Evolutionary conservation across 768 basidiomycete species (phyloP).

Genomic region (Leucosporidium yakuticum): DNA sequence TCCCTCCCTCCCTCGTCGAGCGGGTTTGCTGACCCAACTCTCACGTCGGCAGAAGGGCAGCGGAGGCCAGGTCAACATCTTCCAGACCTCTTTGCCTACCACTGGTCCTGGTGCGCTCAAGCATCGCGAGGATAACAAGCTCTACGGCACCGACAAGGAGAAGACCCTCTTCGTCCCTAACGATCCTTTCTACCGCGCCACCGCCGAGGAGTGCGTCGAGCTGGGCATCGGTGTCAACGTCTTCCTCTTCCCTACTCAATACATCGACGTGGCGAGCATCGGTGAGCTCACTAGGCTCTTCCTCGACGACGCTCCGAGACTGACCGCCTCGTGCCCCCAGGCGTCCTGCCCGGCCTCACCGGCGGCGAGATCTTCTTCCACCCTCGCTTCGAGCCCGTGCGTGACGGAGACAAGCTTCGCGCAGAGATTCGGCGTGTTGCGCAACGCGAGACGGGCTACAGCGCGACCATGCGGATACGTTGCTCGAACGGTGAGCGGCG

Average conservation of each 20-base stretch:
- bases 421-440: conserved; percentile 70
- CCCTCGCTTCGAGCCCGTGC: conserved; percentile 69
- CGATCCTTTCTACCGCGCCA: conserved; percentile 68
- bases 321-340: conserved; percentile 2
- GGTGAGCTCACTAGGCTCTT: conserved; percentile 48
- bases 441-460: conserved; percentile 66
- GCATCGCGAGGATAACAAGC: conserved; percentile 52
- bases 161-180: conserved; percentile 69
- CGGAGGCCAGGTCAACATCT: conserved; percentile 41
- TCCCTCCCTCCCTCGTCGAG: conserved; percentile 32
- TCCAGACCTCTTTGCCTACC: conserved; percentile 40
- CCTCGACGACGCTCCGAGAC: neutral
- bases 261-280: conserved; percentile 80
- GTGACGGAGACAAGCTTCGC: conserved; percentile 61
- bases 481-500: conserved; percentile 67
- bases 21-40: neutral
- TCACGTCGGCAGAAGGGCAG: conserved; percentile 23
- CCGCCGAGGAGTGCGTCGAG: conserved; percentile 82
- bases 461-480: conserved; percentile 71
- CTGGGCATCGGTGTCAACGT: conserved; percentile 84
- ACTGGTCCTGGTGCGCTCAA: conserved; percentile 41
- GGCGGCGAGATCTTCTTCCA: conserved; percentile 91
- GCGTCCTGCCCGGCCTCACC: conserved; percentile 58
- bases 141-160: conserved; percentile 83
- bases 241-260: conserved; percentile 73